Percentiles rank a stretch among this genome's conserved stretches.
Conservation (phyloP, 2,329 filamentous ascomycete genomes). For the Xylaria sp. region DNA sequence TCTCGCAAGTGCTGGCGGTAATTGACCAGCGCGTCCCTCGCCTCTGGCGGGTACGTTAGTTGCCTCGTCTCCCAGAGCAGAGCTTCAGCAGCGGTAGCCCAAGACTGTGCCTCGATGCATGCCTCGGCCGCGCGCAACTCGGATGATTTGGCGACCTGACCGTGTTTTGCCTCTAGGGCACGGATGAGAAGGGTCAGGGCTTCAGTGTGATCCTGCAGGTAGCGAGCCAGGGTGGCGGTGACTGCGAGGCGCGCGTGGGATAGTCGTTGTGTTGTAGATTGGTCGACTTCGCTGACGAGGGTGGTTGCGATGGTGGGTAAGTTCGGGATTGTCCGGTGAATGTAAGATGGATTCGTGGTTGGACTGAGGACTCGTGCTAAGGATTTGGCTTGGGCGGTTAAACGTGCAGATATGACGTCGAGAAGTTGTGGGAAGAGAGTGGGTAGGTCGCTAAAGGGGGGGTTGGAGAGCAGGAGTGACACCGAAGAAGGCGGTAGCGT, state of each 20-base stretch:
- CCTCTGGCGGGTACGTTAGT: slow-evolving; percentile 41
- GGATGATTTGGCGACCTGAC: slow-evolving; percentile 45
- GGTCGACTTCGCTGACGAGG: slow-evolving; percentile 34
- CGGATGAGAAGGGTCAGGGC: slow-evolving; percentile 42
- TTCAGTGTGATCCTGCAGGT: slow-evolving; percentile 39
- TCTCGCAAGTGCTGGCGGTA: slow-evolving; percentile 48
- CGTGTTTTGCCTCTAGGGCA: slow-evolving; percentile 51
- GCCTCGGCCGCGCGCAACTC: slow-evolving; percentile 46
- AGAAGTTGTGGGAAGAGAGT: slow-evolving; percentile 44
- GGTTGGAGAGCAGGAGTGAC: slow-evolving; percentile 43
- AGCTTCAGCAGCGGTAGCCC: slow-evolving; percentile 35
- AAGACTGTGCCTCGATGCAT: slow-evolving; percentile 39
- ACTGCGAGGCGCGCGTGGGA: slow-evolving; percentile 37
- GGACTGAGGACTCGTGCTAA: slow-evolving; percentile 47
- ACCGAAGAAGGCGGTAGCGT: slow-evolving; percentile 35
- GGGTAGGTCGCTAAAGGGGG: slow-evolving; percentile 46
- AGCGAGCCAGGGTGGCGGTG: slow-evolving; percentile 33
- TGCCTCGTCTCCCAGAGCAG: slow-evolving; percentile 34
- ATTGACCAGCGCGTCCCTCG: slow-evolving; percentile 38
- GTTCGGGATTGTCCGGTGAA: slow-evolving; percentile 52
- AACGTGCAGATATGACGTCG: slow-evolving; percentile 43
- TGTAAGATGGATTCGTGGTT: slow-evolving; percentile 48
- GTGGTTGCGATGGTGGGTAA: slow-evolving; percentile 39
- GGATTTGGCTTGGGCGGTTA: slow-evolving; percentile 44
- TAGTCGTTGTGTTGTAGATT: slow-evolving; percentile 28